Evolutionary conservation across 2,329 filamentous ascomycete genomes (phyloP).

Genomic region (Colletotrichum sp.): DNA sequence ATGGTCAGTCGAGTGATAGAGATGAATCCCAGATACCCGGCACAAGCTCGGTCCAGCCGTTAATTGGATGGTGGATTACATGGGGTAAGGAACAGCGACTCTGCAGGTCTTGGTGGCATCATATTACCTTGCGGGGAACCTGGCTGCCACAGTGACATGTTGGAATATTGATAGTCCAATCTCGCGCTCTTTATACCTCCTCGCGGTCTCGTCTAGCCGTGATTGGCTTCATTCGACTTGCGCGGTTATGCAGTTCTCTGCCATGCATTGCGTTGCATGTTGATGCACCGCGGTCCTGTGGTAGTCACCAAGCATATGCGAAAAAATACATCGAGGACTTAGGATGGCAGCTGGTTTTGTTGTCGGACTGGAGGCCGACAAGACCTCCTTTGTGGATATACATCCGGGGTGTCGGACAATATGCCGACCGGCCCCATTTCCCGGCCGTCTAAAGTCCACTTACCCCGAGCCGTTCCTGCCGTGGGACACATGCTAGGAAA

Average conservation of each 20-base stretch:
- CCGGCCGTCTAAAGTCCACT: not conserved
- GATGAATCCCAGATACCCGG: not conserved
- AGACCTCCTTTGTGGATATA: not conserved
- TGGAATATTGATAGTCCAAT: not conserved
- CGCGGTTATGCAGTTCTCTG: not conserved
- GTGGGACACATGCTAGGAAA: not conserved
- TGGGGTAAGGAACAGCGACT: accelerated
- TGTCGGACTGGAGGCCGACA: not conserved
- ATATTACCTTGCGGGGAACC: not conserved
- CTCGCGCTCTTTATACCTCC: not conserved
- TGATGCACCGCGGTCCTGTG: not conserved
- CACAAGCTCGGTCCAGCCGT: not conserved
- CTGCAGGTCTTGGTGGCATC: not conserved
- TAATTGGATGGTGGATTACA: not conserved
- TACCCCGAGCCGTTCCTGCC: not conserved
- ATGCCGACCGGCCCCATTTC: not conserved
- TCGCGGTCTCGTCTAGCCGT: not conserved
- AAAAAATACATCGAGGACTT: not conserved
- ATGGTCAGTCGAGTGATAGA: not conserved
- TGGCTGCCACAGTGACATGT: not conserved
- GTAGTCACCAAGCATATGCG: not conserved
- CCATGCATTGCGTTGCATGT: not conserved
- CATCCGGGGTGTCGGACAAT: not conserved
- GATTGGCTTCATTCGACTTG: not conserved
- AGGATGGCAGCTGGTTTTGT: not conserved